A percentile compares a stretch with the other conserved stretches of the same genome.
phyloP scores from a whole-genome alignment of 2,329 filamentous ascomycete species.

The Incumbomyces delicatus region DNA sequence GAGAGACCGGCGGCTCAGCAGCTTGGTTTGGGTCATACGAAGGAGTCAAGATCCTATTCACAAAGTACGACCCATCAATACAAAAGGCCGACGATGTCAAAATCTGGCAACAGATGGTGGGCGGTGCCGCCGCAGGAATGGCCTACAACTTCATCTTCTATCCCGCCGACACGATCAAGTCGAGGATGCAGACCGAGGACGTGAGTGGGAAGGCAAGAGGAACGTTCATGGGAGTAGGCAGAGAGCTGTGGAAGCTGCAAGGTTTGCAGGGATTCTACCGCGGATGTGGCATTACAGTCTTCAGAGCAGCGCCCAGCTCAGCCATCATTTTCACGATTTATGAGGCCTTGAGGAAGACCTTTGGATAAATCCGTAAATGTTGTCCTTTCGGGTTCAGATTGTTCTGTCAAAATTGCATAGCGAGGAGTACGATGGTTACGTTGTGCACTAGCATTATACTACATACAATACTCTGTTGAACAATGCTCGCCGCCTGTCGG shows the following conservation, averaged over 20 bases:
- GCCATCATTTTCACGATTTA: constrained; percentile 96
- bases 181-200: constrained; percentile 85
- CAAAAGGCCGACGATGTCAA: constrained; percentile 41
- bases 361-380: constrained; percentile 31
- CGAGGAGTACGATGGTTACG: background rate
- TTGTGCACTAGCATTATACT: no score
- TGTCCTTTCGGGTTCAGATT: background rate
- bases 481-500: no score
- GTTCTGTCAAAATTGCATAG: background rate
- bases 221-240: constrained; percentile 30
- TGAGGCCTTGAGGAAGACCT: constrained; percentile 66
- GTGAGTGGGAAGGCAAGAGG: constrained; percentile 14
- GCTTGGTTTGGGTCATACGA: constrained; percentile 95
- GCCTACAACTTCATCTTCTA: constrained; percentile 97
- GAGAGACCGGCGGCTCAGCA: constrained; percentile 84
- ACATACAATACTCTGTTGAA: no score
- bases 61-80: constrained; percentile 41
- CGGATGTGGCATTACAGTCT: constrained; percentile 87
- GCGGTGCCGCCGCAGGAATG: constrained; percentile 81
- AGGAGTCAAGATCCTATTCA: constrained; percentile 62
- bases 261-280: constrained; percentile 81
- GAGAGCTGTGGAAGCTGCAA: constrained; percentile 67
- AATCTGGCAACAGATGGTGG: constrained; percentile 76
- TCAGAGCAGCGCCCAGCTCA: constrained; percentile 83
- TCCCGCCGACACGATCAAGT: constrained; percentile 95